Percentiles rank a stretch among this genome's conserved stretches.
Evolutionary conservation across 371 early-diverging fungal genomes (phyloP).

Genomic region (Nematocida parisii): DNA sequence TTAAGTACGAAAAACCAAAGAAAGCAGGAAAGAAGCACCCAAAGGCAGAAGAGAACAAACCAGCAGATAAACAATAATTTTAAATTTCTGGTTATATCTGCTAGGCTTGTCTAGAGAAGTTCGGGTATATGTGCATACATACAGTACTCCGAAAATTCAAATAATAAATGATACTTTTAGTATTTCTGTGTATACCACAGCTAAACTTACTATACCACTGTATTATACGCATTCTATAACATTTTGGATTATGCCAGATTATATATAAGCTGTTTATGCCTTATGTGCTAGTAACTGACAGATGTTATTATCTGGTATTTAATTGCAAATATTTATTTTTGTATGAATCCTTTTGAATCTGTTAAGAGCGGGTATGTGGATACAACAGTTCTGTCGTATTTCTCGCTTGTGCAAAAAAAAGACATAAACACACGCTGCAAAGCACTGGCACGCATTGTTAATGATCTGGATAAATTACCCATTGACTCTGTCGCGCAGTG

Average conservation of each 20-base stretch:
- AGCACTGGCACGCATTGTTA: conserved; percentile 27
- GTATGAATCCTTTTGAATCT: conserved; percentile 54
- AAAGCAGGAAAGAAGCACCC: background rate
- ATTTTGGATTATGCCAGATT: too few relatives aligned
- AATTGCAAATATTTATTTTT: conserved; percentile 53
- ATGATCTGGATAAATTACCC: conserved; percentile 19
- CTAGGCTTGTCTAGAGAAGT: background rate
- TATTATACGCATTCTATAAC: too few relatives aligned
- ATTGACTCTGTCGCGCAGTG: conserved; percentile 42
- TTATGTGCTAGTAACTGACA: too few relatives aligned
- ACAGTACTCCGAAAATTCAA: too few relatives aligned
- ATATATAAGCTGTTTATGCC: too few relatives aligned
- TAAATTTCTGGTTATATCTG: background rate
- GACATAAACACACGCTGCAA: conserved; percentile 10
- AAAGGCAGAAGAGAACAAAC: background rate
- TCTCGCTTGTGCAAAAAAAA: conserved; percentile 44
- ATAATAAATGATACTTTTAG: too few relatives aligned
- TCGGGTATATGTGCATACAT: too few relatives aligned
- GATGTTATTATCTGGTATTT: background rate
- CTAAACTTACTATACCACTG: too few relatives aligned
- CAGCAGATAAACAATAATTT: background rate
- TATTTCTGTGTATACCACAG: too few relatives aligned
- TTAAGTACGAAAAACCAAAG: background rate
- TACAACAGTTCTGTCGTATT: conserved; percentile 25
- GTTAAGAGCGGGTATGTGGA: conserved; percentile 15